Percentiles rank a stretch among this genome's conserved stretches.
phyloP scores from a whole-genome alignment of 306 rosid genomes.

The Vachellia collinsii region DNA sequence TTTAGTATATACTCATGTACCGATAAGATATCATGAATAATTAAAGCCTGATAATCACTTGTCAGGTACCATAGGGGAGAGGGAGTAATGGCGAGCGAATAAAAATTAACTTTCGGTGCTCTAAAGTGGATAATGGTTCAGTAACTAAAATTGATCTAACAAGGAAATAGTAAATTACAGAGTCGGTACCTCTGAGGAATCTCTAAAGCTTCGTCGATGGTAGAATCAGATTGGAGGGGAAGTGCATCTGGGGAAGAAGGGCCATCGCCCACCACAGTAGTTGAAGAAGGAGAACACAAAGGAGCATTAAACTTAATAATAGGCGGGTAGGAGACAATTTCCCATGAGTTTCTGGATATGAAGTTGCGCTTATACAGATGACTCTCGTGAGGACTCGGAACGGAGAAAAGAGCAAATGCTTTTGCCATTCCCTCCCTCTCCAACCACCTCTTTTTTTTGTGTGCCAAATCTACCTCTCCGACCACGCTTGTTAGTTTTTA shows the following conservation, averaged over 20 bases:
- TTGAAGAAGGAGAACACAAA: slow-evolving; percentile 53
- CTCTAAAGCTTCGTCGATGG: not conserved
- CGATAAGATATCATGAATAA: not conserved
- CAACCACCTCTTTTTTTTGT: too few species aligned
- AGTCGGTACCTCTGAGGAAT: slow-evolving; percentile 46
- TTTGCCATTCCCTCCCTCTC: slow-evolving; percentile 40
- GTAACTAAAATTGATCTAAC: not conserved
- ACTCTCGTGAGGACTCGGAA: slow-evolving; percentile 45
- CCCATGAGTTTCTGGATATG: slow-evolving; percentile 32
- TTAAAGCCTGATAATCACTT: not conserved
- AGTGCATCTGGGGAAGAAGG: slow-evolving; percentile 52
- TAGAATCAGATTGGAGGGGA: slow-evolving; percentile 37
- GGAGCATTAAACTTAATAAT: slow-evolving; percentile 39
- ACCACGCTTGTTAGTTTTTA: slow-evolving; percentile 26
- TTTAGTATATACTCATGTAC: not conserved
- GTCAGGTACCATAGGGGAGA: not conserved
- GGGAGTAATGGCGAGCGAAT: not conserved
- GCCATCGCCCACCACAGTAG: slow-evolving; percentile 56
- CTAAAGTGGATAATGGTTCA: not conserved
- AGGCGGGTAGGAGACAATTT: slow-evolving; percentile 33
- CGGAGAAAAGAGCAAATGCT: slow-evolving; percentile 58
- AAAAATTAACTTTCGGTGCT: not conserved
- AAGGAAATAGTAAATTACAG: not conserved
- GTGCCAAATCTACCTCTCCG: too few species aligned
- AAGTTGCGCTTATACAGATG: slow-evolving; percentile 31